phyloP scores from a whole-genome alignment of 805 yeast species.

The Kluyveromyces lactis region DNA sequence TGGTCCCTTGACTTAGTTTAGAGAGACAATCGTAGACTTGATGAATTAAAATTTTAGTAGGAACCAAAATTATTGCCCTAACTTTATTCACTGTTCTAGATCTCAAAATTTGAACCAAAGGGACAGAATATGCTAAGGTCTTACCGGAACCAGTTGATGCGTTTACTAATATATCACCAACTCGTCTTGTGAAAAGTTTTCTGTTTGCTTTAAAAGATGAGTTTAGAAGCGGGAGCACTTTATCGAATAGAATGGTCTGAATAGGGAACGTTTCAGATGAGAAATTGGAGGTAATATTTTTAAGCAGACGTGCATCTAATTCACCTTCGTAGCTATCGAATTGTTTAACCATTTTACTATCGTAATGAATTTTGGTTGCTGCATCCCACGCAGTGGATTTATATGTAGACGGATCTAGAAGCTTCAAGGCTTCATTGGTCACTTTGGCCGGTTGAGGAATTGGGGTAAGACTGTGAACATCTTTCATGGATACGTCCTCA shows the following conservation, averaged over 20 bases:
- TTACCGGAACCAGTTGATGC: constrained; percentile 97
- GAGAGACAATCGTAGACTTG: constrained; percentile 70
- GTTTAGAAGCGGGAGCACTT: constrained; percentile 20
- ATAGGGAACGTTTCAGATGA: constrained; percentile 26
- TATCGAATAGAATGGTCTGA: constrained; percentile 24
- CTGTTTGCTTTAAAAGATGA: constrained; percentile 20
- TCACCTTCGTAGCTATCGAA: constrained; percentile 14
- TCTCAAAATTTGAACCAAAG: constrained; percentile 63
- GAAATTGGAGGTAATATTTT: constrained; percentile 21
- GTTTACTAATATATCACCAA: constrained; percentile 78
- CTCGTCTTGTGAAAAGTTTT: constrained; percentile 40
- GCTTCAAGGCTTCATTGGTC: constrained; percentile 26
- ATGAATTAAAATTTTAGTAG: constrained; percentile 77
- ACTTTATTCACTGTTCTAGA: constrained; percentile 60
- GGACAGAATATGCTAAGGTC: constrained; percentile 81
- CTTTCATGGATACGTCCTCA: constrained; percentile 18
- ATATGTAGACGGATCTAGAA: constrained; percentile 31
- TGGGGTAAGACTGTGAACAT: constrained; percentile 49
- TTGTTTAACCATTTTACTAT: constrained; percentile 20
- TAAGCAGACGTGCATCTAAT: constrained; percentile 26
- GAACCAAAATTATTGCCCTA: constrained; percentile 74
- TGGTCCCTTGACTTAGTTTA: constrained; percentile 56
- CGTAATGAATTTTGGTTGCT: constrained; percentile 22
- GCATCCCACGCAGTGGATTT: constrained; percentile 27
- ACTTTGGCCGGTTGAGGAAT: constrained; percentile 69